phyloP scores from a whole-genome alignment of 495 filamentous ascomycete genomes.

The Talaromyces adpressus region DNA sequence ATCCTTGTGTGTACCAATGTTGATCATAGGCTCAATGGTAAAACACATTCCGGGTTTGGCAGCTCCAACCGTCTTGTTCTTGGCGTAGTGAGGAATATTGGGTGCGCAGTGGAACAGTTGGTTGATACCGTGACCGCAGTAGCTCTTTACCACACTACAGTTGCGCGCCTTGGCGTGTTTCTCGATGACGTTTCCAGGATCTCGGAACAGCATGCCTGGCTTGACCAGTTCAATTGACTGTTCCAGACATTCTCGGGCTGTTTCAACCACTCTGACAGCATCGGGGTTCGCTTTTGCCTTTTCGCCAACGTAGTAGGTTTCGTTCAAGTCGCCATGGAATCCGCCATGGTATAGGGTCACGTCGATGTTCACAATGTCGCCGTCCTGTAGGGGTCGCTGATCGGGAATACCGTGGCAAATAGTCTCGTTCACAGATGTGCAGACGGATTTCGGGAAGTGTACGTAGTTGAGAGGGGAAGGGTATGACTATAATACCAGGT shows the following conservation, averaged over 20 bases:
- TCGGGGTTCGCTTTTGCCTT: constrained; percentile 67
- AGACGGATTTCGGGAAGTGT: constrained; percentile 96
- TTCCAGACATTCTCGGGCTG: constrained; percentile 73
- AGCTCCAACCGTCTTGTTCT: constrained; percentile 83
- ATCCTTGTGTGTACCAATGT: constrained; percentile 70
- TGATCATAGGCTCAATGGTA: constrained; percentile 91
- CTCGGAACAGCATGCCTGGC: constrained; percentile 77
- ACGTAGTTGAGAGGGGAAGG: constrained; percentile 95
- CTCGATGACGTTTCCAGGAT: constrained; percentile 78
- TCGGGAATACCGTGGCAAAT: constrained; percentile 95
- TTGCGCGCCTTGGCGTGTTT: constrained; percentile 71
- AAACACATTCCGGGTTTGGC: constrained; percentile 90
- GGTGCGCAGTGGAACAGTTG: constrained; percentile 77
- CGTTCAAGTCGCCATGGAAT: constrained; percentile 85
- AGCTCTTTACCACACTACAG: constrained; percentile 83
- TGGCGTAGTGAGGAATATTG: constrained; percentile 81
- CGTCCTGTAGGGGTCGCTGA: constrained; percentile 67
- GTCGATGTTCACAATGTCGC: constrained; percentile 86
- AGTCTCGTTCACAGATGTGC: constrained; percentile 91
- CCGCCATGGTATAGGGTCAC: constrained; percentile 82
- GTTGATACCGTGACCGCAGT: constrained; percentile 86
- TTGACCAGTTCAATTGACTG: constrained; percentile 80
- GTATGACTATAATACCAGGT: constrained; percentile 65
- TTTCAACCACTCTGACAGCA: constrained; percentile 77
- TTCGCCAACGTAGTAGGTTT: constrained; percentile 86